Evolutionary conservation across 208 protist species (phyloP), one percentile per base, ranked within the genome.

Genomic region (Jaenimonas drosophilae): DNA sequence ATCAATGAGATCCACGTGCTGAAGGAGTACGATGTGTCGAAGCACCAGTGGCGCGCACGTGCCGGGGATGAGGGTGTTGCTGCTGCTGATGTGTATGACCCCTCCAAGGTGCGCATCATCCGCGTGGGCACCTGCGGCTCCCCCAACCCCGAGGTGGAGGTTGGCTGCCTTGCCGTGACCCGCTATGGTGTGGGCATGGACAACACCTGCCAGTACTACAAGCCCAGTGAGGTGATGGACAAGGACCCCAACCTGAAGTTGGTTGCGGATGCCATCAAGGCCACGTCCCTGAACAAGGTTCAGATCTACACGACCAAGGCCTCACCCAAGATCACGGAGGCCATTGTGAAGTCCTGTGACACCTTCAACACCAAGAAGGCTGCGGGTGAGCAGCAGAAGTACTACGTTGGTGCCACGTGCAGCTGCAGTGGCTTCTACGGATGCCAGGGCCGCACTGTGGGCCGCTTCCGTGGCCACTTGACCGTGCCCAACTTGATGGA

Each of bases 201-300:
- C 68, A 88, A 88, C 67, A 88, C 78, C 6, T 71, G 70, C 32
- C 74, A 81, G 32, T 88, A 78, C 60, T 88, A 88, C 61, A 48
- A 60, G 19, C 46, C 61, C 4, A 39, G 51, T 3, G 41, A 28
- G 48, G 36, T 64, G 28, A n/a, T n/a, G n/a, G 54, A 44, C 48
- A n/a, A 48, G 39, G 64, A 44, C 7, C 28, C 32, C 14, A 67
- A 76, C 36, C 54, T 74, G 48, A 31, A 73, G 46, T 59, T 64
- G 56, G 57, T 88, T 24, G 44, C 61, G 16, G 59, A 48, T 11
- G 40, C 62, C 33, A 25, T 42, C 30, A 55, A 62, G 44, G 56
- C 54, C 24, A 68, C 56, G 1, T 67, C 65, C 4, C 69, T 88
- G 4, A 40, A 55, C 25, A 72, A 65, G 21, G 54, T 88, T 30